These are phyloP conservation scores for apple (Malus domestica) DNA, from an alignment of 306 rosid species.

Conservation along the genomic window DNA sequence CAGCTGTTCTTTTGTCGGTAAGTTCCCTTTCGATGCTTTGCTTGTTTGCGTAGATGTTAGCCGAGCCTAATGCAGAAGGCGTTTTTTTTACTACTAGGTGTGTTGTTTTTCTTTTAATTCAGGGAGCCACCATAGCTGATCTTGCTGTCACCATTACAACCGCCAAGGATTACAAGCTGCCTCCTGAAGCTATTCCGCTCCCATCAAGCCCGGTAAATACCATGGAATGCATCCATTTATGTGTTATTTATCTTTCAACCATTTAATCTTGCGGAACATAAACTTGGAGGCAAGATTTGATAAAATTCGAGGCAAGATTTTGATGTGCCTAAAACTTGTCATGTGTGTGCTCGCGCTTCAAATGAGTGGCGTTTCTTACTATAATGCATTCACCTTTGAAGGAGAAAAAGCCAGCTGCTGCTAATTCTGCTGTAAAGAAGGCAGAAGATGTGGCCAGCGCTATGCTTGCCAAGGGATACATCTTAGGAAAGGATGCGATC, in stretches of 20 bases:
- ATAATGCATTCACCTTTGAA: constrained; percentile 13
- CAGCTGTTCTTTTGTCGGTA: constrained; percentile 79
- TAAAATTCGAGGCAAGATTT: not conserved
- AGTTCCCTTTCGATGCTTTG: not conserved
- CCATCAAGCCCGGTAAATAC: constrained; percentile 47
- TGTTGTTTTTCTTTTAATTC: not conserved
- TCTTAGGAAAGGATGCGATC: constrained; percentile 69
- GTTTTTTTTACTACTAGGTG: not conserved
- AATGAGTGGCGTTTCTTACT: not conserved
- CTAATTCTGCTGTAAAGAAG: constrained; percentile 35
- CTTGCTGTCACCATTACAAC: constrained; percentile 49
- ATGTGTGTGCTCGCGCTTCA: not conserved
- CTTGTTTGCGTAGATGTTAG: not conserved
- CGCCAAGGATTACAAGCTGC: constrained; percentile 64
- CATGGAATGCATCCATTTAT: not conserved
- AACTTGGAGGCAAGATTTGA: not conserved
- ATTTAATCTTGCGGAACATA: not conserved
- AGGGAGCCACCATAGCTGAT: constrained; percentile 70
- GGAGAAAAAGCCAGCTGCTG: constrained; percentile 34
- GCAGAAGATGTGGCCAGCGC: constrained; percentile 77
- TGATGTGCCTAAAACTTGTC: not conserved
- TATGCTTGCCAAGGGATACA: constrained; percentile 74
- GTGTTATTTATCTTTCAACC: not conserved
- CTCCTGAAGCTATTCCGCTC: constrained; percentile 49
- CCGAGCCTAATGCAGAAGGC: not conserved